Percentiles rank a stretch among this genome's conserved stretches.
Evolutionary conservation across 75 land plant genomes (phyloP).

Genomic region (Sequoiadendron giganteum): DNA sequence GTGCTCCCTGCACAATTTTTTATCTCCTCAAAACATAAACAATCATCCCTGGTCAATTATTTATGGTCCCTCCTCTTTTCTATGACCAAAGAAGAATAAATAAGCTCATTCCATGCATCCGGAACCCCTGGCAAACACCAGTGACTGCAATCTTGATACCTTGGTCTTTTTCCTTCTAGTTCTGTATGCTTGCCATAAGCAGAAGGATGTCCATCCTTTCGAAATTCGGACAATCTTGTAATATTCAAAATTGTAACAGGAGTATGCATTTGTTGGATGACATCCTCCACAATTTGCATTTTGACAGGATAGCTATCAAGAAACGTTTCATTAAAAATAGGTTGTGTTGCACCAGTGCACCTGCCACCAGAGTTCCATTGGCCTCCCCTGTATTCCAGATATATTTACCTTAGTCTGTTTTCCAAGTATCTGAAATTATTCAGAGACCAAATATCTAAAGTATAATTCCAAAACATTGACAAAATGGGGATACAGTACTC

Average conservation of each 20-base stretch:
- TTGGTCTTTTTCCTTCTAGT: conserved; percentile 10
- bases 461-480: background rate
- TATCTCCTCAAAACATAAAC: background rate
- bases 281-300: conserved; percentile 69
- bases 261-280: conserved; percentile 50
- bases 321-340: conserved; percentile 34
- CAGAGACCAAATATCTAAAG: background rate
- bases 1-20: background rate
- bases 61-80: background rate
- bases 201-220: conserved; percentile 85
- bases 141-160: conserved; percentile 71
- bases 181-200: conserved; percentile 32
- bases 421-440: background rate
- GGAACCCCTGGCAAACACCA: conserved; percentile 95
- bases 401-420: background rate
- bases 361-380: conserved; percentile 87
- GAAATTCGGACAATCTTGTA: conserved; percentile 61
- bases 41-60: background rate
- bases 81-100: conserved; percentile 41
- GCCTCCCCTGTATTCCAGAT: conserved; percentile 50
- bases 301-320: conserved; percentile 57
- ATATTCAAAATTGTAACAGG: conserved; percentile 72
- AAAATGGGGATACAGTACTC: background rate
- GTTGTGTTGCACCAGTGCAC: conserved; percentile 65
- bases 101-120: conserved; percentile 82